A percentile compares a stretch with the other conserved stretches of the same genome.
Evolutionary conservation across 106 monocot genomes (phyloP).

Genomic region (Apostasia ramifera): DNA sequence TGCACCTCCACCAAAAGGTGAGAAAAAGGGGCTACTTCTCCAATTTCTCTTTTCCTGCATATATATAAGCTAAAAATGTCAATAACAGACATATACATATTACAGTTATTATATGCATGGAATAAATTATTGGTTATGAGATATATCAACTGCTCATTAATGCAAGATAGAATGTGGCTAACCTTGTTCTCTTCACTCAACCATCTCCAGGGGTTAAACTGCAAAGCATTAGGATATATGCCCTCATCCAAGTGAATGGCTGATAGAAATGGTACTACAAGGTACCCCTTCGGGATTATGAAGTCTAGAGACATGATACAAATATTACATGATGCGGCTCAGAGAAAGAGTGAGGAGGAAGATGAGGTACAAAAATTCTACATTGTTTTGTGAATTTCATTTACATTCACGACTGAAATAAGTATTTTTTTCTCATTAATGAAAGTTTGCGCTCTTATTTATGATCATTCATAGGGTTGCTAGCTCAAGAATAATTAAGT

Average conservation of each 20-base stretch:
- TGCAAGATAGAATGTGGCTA: neutral
- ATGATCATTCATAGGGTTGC: no score
- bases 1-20: slow-evolving; percentile 37
- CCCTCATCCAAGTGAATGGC: slow-evolving; percentile 32
- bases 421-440: no score
- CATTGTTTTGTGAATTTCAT: no score
- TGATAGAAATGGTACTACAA: slow-evolving; percentile 30
- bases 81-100: neutral
- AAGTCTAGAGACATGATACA: slow-evolving; percentile 9
- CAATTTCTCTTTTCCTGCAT: slow-evolving; percentile 27
- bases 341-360: no score
- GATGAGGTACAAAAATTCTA: no score
- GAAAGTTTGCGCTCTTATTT: no score
- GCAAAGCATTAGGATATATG: slow-evolving; percentile 22
- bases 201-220: slow-evolving; percentile 46
- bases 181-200: slow-evolving; percentile 31
- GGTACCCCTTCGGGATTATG: slow-evolving; percentile 24
- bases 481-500: no score
- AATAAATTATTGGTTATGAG: no score
- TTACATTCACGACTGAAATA: no score
- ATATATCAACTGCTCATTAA: neutral
- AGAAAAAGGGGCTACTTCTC: slow-evolving; percentile 27
- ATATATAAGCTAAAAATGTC: neutral
- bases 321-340: no score
- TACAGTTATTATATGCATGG: neutral